phyloP scores from a whole-genome alignment of 2,329 filamentous ascomycete genomes.

The Nothophoma quercina region DNA sequence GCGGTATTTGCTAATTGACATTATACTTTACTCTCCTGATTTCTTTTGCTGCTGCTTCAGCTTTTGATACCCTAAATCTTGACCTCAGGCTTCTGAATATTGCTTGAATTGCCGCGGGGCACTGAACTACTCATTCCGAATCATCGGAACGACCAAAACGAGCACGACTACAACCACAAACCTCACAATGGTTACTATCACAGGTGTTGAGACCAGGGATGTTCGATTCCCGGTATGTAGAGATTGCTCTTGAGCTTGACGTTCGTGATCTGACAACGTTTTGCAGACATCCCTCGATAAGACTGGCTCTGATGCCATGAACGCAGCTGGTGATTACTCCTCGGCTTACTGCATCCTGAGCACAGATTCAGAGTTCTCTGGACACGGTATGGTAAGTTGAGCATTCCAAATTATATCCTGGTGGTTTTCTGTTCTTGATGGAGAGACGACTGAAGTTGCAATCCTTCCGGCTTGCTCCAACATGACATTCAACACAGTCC shows the following conservation, averaged over 20 bases:
- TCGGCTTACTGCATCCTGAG: slow-evolving; percentile 92
- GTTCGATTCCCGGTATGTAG: slow-evolving; percentile 57
- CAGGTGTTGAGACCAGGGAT: slow-evolving; percentile 55
- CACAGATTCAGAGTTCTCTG: slow-evolving; percentile 74
- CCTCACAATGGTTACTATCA: slow-evolving; percentile 57
- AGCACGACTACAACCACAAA: neutral
- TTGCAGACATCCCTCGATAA: slow-evolving; percentile 85
- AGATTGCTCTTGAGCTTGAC: neutral
- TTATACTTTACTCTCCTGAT: neutral
- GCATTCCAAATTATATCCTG: too few species aligned
- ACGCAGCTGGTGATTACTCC: slow-evolving; percentile 90
- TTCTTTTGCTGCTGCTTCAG: neutral
- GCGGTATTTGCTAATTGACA: neutral
- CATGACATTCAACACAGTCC: too few species aligned
- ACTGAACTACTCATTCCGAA: slow-evolving; percentile 6
- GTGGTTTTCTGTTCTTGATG: neutral
- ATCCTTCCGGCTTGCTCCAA: neutral
- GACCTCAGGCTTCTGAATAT: neutral
- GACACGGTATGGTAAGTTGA: slow-evolving; percentile 76
- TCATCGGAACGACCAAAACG: slow-evolving; percentile 9
- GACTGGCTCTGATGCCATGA: slow-evolving; percentile 98
- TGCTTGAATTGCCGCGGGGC: slow-evolving; percentile 6
- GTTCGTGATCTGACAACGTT: neutral
- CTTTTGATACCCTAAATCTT: neutral
- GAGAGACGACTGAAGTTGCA: neutral